Evolutionary conservation across 768 basidiomycete genomes (phyloP), one percentile per base, ranked within the genome.

Genomic region (Tricholoma saponaceum): DNA sequence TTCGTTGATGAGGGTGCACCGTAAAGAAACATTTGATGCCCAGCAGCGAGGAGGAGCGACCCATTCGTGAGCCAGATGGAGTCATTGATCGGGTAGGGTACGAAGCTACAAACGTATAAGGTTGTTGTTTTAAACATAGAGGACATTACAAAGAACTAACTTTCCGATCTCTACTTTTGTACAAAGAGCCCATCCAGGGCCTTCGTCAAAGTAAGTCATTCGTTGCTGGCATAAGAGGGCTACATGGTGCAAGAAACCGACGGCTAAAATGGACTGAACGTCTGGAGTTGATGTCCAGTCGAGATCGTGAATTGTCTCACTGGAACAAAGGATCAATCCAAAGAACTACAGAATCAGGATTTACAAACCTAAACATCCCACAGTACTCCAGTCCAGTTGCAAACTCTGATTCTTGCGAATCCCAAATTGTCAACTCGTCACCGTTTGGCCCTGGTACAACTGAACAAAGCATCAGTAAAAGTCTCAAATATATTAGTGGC

Each of bases 241-340:
- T 2, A 96, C 76, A 50, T 84, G 85, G 61, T 86, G 83, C 14
- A 81, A 68, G 69, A 93, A 95, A 22, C 95, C 95, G 20, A 97
- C 86, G 2, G 95, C 94, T 35, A 96, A 81, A 54, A 96, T 92
- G 7, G 94, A 96, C 66, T 94, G 91, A 61, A 83, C 82, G 67
- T 93, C 91, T 0, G 90, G 89, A 2, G 94, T 95, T 16, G 94
- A 89, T 30, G 89, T 91, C 95, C 95, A 97, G 69, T 96, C 94
- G 22, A 97, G 79, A 65, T 95, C 93, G 57, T 85, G 80, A 43
- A 97, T 83, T 16, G 75, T 75, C 64, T 91, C 87, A 16, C 78
- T 77, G 52, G 23, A 43, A 37, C 18, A 8, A 30, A 46, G 13
- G 32, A 39, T 32, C 32, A 49, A 46, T 52, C 33, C n/a, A 33